Evolutionary conservation across 768 basidiomycete genomes (phyloP).

Genomic region (Rhodotorula kratochvilovae): DNA sequence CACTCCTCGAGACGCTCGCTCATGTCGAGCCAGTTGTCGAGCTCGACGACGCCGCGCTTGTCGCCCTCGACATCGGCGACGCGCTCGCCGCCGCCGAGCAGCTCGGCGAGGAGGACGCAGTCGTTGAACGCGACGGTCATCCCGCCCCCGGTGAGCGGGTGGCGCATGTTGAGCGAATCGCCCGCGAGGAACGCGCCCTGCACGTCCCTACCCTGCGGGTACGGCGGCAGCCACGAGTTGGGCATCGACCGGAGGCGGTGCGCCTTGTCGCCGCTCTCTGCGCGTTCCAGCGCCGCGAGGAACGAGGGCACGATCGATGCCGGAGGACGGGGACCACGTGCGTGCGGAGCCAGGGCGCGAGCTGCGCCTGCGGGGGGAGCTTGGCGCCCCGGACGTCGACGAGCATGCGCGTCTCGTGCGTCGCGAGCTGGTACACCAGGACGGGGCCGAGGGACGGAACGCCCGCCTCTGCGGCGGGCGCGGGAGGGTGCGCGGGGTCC

Average conservation of each 20-base stretch:
- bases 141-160: slow-evolving; percentile 91
- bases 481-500: slow-evolving; percentile 5
- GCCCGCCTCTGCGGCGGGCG: slow-evolving; percentile 2
- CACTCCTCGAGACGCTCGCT: slow-evolving; percentile 59
- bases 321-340: slow-evolving; percentile 76
- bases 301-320: slow-evolving; percentile 63
- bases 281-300: slow-evolving; percentile 64
- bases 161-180: slow-evolving; percentile 98
- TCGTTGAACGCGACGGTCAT: slow-evolving; percentile 96
- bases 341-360: slow-evolving; percentile 63
- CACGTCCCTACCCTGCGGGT: slow-evolving; percentile 59
- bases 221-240: slow-evolving; percentile 82
- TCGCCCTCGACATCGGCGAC: slow-evolving; percentile 31
- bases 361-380: slow-evolving; percentile 53
- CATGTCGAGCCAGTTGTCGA: slow-evolving; percentile 50
- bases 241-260: slow-evolving; percentile 85
- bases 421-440: slow-evolving; percentile 82
- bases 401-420: slow-evolving; percentile 81
- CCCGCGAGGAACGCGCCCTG: slow-evolving; percentile 79
- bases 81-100: slow-evolving; percentile 52
- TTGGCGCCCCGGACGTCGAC: slow-evolving; percentile 81
- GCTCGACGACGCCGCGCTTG: slow-evolving; percentile 37
- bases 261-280: slow-evolving; percentile 7
- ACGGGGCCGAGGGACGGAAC: slow-evolving; percentile 66
- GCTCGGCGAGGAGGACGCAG: slow-evolving; percentile 64